Percentiles rank a stretch among this genome's conserved stretches.
phyloP scores from a whole-genome alignment of 176 grass and related monocot species.

The Paspalum notatum region DNA sequence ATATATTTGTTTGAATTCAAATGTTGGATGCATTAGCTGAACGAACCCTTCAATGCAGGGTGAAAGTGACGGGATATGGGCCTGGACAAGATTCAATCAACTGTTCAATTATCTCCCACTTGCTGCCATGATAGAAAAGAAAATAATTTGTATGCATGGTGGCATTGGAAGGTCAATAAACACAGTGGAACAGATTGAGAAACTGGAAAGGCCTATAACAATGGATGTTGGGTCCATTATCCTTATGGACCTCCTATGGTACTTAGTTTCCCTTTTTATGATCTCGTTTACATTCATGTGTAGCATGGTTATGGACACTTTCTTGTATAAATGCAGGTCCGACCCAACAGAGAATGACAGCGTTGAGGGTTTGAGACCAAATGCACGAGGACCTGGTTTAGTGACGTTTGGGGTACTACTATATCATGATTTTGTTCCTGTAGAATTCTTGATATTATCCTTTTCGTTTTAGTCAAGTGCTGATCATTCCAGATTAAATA shows the following conservation, averaged over 20 bases:
- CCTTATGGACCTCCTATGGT: slow-evolving; percentile 98
- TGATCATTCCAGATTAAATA: not conserved
- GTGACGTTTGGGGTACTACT: slow-evolving; percentile 94
- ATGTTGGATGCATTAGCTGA: slow-evolving; percentile 9
- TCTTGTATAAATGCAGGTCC: slow-evolving; percentile 70
- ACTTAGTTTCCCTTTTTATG: slow-evolving; percentile 27
- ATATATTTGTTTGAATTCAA: slow-evolving; percentile 28
- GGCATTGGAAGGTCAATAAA: slow-evolving; percentile 97
- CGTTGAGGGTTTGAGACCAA: slow-evolving; percentile 95
- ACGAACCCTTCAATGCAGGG: slow-evolving; percentile 59
- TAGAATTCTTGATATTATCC: slow-evolving; percentile 21
- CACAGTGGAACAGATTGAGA: slow-evolving; percentile 92
- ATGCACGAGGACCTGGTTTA: slow-evolving; percentile 96
- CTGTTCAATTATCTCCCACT: slow-evolving; percentile 97
- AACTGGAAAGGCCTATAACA: slow-evolving; percentile 98
- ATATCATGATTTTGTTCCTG: slow-evolving; percentile 7
- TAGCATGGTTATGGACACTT: slow-evolving; percentile 1
- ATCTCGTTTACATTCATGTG: not conserved
- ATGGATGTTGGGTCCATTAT: slow-evolving; percentile 99
- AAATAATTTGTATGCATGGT: slow-evolving; percentile 99
- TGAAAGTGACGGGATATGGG: slow-evolving; percentile 98
- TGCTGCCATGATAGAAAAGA: slow-evolving; percentile 98
- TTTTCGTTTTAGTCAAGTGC: not conserved
- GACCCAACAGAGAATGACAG: slow-evolving; percentile 99
- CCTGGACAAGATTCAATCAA: slow-evolving; percentile 97